A percentile compares a stretch with the other conserved stretches of the same genome.
Conservation (phyloP, 768 basidiomycete species). For the Scleroderma citrinum region DNA sequence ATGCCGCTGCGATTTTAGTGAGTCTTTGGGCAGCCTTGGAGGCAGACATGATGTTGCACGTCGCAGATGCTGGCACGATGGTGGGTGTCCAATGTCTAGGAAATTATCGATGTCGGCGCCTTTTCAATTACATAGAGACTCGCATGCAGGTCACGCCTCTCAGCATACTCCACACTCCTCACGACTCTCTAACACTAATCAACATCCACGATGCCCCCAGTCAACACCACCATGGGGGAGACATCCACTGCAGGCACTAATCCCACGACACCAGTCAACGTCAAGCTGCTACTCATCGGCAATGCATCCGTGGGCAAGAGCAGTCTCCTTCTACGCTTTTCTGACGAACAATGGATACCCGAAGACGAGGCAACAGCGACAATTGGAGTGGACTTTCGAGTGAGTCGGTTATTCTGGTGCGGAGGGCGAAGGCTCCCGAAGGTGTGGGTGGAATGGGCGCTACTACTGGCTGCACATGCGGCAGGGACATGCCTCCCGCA, state of each 20-base stretch:
- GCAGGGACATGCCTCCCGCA: no score
- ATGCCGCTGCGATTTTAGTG: constrained; percentile 48
- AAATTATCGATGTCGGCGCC: no score
- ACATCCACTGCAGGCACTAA: constrained; percentile 12
- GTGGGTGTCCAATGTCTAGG: background rate
- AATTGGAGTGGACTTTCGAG: constrained; percentile 81
- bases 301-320: constrained; percentile 93
- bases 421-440: no score
- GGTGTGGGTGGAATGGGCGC: no score
- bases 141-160: no score
- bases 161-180: no score
- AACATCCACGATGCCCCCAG: background rate
- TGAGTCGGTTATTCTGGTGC: constrained; percentile 33
- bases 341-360: constrained; percentile 91
- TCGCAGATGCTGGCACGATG: no score
- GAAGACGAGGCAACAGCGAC: constrained; percentile 86
- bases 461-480: no score
- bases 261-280: constrained; percentile 44
- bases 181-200: no score
- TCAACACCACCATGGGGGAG: constrained; percentile 18
- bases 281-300: constrained; percentile 80
- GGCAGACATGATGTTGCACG: constrained; percentile 17
- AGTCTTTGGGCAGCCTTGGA: constrained; percentile 46
- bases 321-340: constrained; percentile 88
- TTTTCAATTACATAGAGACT: no score